phyloP scores from a whole-genome alignment of 192 early-diverging fungal genomes.

The Chytriomyces sp. region DNA sequence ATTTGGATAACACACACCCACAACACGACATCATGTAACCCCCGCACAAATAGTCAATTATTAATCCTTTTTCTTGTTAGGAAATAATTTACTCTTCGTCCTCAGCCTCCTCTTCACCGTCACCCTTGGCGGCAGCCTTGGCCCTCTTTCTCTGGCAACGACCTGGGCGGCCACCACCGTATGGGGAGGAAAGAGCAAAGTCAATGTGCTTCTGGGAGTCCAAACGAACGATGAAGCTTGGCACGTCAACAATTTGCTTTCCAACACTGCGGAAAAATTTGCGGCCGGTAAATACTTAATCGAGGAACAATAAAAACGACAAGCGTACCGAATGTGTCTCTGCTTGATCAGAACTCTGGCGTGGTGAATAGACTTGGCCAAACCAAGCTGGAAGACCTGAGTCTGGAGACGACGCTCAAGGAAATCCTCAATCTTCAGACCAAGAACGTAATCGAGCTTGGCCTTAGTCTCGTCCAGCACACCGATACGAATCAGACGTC shows the following conservation, averaged over 20 bases:
- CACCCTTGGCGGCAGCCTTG: conserved; percentile 59
- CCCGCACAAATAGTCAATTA: no score
- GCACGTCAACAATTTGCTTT: conserved; percentile 97
- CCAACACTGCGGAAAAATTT: conserved; percentile 66
- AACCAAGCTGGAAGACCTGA: conserved; percentile 97
- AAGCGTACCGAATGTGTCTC: conserved; percentile 87
- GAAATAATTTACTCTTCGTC: conserved; percentile 48
- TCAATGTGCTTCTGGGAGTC: conserved; percentile 82
- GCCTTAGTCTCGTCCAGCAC: conserved; percentile 97
- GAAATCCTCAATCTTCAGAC: conserved; percentile 98
- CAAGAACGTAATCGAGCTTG: conserved; percentile 98
- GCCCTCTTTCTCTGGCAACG: conserved; percentile 96
- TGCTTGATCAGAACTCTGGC: conserved; percentile 98
- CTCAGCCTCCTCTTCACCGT: conserved; percentile 42
- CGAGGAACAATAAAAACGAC: not conserved
- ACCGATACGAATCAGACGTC: conserved; percentile 97
- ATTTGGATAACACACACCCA: no score
- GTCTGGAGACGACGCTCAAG: conserved; percentile 98
- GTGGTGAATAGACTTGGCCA: conserved; percentile 99
- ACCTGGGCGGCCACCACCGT: conserved; percentile 97
- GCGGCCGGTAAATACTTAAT: no score
- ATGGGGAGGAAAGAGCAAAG: conserved; percentile 85
- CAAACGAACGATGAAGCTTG: conserved; percentile 93
- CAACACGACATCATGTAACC: no score
- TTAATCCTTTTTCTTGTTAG: not conserved